A percentile compares a stretch with the other conserved stretches of the same genome.
Conservation (phyloP, 345 rosid species). For the Syzygium oleosum region DNA sequence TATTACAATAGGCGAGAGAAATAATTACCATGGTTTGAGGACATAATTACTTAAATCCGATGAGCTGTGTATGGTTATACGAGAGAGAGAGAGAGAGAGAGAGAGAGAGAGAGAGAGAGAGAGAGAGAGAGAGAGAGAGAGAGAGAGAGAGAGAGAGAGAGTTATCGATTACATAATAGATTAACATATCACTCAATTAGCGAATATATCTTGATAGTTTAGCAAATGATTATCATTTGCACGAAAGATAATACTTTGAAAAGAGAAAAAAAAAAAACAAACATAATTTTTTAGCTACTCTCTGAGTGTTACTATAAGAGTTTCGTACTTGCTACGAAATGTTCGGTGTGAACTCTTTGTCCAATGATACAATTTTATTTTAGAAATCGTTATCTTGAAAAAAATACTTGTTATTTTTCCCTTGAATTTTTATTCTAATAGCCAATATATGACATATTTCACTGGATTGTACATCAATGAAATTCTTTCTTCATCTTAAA, state of each 20-base stretch:
- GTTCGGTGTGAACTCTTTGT: background rate
- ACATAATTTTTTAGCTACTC: background rate
- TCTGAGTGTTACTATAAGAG: background rate
- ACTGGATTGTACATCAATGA: background rate
- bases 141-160: background rate
- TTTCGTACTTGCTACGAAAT: background rate
- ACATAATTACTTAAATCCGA: too few relatives aligned
- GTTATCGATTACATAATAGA: background rate
- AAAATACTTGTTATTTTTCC: background rate
- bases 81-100: too few relatives aligned
- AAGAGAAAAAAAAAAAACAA: too few relatives aligned
- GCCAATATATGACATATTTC: background rate
- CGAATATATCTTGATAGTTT: background rate
- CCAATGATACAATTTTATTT: too few relatives aligned
- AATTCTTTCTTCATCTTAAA: too few relatives aligned
- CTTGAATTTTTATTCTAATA: background rate
- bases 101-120: too few relatives aligned
- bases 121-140: too few relatives aligned
- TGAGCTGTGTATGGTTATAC: too few relatives aligned
- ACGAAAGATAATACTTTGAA: background rate
- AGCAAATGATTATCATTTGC: background rate
- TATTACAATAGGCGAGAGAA: too few relatives aligned
- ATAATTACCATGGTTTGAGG: too few relatives aligned
- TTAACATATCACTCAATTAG: background rate
- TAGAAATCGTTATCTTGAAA: too few relatives aligned